A percentile compares a stretch with the other conserved stretches of the same genome.
phyloP scores from a whole-genome alignment of 495 filamentous ascomycete genomes.

The Clohesyomyces aquaticus region DNA sequence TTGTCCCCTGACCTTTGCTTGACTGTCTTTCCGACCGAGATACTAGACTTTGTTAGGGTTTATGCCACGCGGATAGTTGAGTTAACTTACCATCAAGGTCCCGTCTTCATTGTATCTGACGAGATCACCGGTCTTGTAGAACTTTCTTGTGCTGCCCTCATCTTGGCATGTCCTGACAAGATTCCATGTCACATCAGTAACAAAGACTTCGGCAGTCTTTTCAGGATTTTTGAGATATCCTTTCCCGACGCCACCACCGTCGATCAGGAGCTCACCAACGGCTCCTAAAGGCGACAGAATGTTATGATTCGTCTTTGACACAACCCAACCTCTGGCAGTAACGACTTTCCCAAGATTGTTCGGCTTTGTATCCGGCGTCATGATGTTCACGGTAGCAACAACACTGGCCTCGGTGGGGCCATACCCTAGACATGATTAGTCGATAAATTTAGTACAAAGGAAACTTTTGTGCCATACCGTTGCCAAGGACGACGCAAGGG shows the following conservation, averaged over 20 bases:
- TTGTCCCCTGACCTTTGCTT: constrained; percentile 45
- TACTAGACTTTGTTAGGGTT: constrained; percentile 10
- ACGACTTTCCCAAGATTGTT: constrained; percentile 42
- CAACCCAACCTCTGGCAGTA: constrained; percentile 47
- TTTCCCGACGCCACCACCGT: constrained; percentile 45
- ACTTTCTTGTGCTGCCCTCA: constrained; percentile 12
- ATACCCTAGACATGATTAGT: constrained; percentile 33
- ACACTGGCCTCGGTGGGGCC: constrained; percentile 46
- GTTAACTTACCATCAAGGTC: constrained; percentile 30
- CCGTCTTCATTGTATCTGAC: constrained; percentile 43
- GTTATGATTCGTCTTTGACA: constrained; percentile 43
- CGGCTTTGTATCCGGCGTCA: constrained; percentile 27
- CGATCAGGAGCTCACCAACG: constrained; percentile 50
- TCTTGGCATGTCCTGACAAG: not conserved
- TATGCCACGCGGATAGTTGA: not conserved
- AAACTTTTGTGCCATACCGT: constrained; percentile 8
- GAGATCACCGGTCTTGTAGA: constrained; percentile 47
- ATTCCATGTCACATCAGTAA: constrained; percentile 38
- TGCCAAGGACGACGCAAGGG: constrained; percentile 29
- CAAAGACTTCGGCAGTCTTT: constrained; percentile 46
- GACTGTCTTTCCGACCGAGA: constrained; percentile 45
- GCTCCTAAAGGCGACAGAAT: constrained; percentile 47
- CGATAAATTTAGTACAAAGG: not conserved
- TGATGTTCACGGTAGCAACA: constrained; percentile 32
- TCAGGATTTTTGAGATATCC: constrained; percentile 49